Evolutionary conservation across 2,329 filamentous ascomycete species (phyloP), one percentile per base, ranked within the genome.

Genomic region (Calonectria pseudoturangicola): DNA sequence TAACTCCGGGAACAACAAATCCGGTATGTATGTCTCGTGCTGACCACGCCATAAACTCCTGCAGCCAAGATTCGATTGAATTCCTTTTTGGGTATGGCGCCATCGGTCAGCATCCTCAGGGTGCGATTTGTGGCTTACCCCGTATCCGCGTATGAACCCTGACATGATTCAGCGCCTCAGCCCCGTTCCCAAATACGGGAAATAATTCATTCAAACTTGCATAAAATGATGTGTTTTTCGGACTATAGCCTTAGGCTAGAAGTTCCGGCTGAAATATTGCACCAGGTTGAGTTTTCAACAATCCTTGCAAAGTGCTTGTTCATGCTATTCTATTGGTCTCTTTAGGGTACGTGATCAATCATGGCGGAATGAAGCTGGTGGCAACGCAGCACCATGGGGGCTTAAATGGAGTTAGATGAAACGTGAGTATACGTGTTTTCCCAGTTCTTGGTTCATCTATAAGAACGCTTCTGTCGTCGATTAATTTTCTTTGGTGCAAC

Each of bases 1-100:
- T 25, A 12, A 12, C 30, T 27, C 21, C n/a, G 15, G 21, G 33
- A 27, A 41, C 54, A 18, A 25, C 21, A 25, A 8, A 48, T 21
- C 18, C 12, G n/a, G 27, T 18, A 36, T 25, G n/a, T 30, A 10
- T 39, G 15, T 36, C 47, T 48, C 45, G 36, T 45, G 54, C n/a
- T 58, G 39, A 62, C 43, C 9, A 25, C 21, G 30, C 21, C 33
- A 16, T 36, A 15, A 28, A 21, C 54, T 27, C 12, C 70, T 72
- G 65, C 70, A 15, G 70, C 70, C 58, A 72, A 60, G 65, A 58
- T 62, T 30, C 13, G 70, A 72, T 65, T 72, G 65, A 68, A 39
- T 65, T 72, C 70, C 65, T 25, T 50, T 68, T 64, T 43, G 2
- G 70, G 70, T 18, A 68, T 68, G 25, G 70, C 27, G 70, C 33